Percentiles rank a stretch among this genome's conserved stretches.
These are phyloP conservation scores for Craterostigma plantagineum DNA, from an alignment of 257 asterid genomes.

Conservation along the genomic window DNA sequence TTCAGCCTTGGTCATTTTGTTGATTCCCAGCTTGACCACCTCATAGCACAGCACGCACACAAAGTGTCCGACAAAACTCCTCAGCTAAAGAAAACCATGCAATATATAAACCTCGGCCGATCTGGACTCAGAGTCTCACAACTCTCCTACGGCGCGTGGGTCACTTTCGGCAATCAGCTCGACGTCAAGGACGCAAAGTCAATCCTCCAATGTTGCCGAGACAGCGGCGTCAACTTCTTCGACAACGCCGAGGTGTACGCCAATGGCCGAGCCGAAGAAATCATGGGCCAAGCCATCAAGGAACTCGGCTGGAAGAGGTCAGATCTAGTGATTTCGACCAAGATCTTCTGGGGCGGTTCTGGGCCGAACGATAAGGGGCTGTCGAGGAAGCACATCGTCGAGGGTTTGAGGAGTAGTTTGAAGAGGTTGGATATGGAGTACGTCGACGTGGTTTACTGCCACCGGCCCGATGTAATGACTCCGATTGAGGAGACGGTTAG, in stretches of 20 bases:
- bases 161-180: conserved; percentile 88
- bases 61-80: conserved; percentile 26
- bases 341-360: conserved; percentile 98
- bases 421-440: conserved; percentile 87
- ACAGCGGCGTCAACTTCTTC: conserved; percentile 81
- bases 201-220: conserved; percentile 90
- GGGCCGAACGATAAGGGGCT: conserved; percentile 95
- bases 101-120: conserved; percentile 75
- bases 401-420: conserved; percentile 63
- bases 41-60: conserved; percentile 7
- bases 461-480: conserved; percentile 61
- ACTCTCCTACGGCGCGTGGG: conserved; percentile 92
- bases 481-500: conserved; percentile 95
- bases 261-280: conserved; percentile 92
- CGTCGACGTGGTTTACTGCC: conserved; percentile 69
- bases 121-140: conserved; percentile 95
- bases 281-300: conserved; percentile 92
- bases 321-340: conserved; percentile 79
- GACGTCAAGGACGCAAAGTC: conserved; percentile 90
- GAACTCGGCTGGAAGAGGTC: conserved; percentile 94
- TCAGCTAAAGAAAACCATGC: conserved; percentile 41
- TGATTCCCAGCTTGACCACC: too few species aligned
- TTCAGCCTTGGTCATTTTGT: too few species aligned
- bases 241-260: conserved; percentile 99
- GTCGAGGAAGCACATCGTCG: conserved; percentile 80